A percentile compares a stretch with the other conserved stretches of the same genome.
These are phyloP conservation scores for Ophiostoma montium DNA, from an alignment of 2,329 filamentous ascomycete species.

Conservation along the genomic window DNA sequence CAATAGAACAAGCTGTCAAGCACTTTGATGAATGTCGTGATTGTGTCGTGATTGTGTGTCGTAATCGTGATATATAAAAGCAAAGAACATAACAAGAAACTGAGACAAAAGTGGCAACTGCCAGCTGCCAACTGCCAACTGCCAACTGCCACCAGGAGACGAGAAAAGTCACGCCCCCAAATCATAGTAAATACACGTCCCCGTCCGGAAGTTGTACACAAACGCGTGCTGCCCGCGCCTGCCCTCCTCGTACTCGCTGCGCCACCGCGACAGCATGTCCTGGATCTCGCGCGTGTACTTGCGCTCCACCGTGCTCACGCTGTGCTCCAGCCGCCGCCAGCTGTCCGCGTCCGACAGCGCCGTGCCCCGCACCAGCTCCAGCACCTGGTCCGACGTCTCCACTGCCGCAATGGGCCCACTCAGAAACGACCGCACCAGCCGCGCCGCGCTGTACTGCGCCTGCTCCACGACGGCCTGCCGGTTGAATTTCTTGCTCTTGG, in stretches of 20 bases:
- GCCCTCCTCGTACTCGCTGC: constrained; percentile 37
- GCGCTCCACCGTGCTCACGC: constrained; percentile 60
- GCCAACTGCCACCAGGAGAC: not conserved
- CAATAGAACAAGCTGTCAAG: not conserved
- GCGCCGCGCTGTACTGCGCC: constrained; percentile 43
- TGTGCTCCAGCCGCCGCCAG: constrained; percentile 72
- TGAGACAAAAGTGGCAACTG: not conserved
- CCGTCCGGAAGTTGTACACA: constrained; percentile 83
- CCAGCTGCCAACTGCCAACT: too few relatives aligned
- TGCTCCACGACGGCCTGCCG: constrained; percentile 76
- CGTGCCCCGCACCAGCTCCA: constrained; percentile 63
- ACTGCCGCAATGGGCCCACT: constrained; percentile 74
- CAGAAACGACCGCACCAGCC: constrained; percentile 55
- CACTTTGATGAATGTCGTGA: too few relatives aligned
- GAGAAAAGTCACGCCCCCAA: constrained; percentile 28
- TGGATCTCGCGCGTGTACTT: constrained; percentile 75
- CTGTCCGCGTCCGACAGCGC: constrained; percentile 65
- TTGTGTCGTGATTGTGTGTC: too few relatives aligned
- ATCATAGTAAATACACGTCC: constrained; percentile 76
- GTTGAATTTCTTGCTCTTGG: constrained; percentile 83
- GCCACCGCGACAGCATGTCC: constrained; percentile 55
- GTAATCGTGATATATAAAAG: too few relatives aligned
- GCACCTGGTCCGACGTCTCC: constrained; percentile 71
- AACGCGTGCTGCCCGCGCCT: constrained; percentile 53
- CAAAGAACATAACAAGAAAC: too few relatives aligned